Percentiles rank a stretch among this genome's conserved stretches.
phyloP scores from a whole-genome alignment of 129 eudicot species.

The Tagetes patula region DNA sequence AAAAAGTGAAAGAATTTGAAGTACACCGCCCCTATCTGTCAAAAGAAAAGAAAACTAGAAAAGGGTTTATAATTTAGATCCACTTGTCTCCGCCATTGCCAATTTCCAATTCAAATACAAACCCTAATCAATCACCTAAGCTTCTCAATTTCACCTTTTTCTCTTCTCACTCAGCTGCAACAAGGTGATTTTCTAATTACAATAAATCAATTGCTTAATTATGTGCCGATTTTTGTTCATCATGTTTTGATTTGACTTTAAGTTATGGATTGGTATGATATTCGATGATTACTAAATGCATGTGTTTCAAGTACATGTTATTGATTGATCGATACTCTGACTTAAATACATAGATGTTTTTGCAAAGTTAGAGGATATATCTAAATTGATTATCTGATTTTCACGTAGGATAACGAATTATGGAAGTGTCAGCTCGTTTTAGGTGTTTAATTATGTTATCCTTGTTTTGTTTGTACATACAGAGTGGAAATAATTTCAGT shows the following conservation, averaged over 20 bases:
- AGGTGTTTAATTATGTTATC: conserved; percentile 10
- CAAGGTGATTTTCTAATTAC: conserved; percentile 14
- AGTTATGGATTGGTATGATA: not conserved
- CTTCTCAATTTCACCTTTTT: conserved; percentile 11
- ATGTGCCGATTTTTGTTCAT: conserved; percentile 2
- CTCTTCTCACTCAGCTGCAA: not conserved
- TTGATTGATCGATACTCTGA: conserved; percentile 5
- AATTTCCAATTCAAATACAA: conserved; percentile 27
- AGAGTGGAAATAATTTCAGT: conserved; percentile 17
- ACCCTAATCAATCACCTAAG: conserved; percentile 18
- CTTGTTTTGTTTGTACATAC: conserved; percentile 27
- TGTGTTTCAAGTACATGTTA: conserved; percentile 15
- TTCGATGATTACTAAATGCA: conserved; percentile 23
- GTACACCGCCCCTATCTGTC: conserved; percentile 27
- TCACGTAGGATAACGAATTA: conserved; percentile 14
- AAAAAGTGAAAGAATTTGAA: conserved; percentile 23
- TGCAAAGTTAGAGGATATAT: no score
- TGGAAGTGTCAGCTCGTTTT: conserved; percentile 6
- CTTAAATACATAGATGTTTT: not conserved
- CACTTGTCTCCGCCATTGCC: conserved; percentile 21
- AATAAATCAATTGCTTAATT: conserved; percentile 5
- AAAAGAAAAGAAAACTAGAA: conserved; percentile 5
- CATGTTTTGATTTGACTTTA: conserved; percentile 11
- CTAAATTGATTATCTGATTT: conserved; percentile 4
- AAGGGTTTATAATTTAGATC: not conserved